Conservation (phyloP, 345 rosid species). For the Eucalyptus erythrocorys region DNA sequence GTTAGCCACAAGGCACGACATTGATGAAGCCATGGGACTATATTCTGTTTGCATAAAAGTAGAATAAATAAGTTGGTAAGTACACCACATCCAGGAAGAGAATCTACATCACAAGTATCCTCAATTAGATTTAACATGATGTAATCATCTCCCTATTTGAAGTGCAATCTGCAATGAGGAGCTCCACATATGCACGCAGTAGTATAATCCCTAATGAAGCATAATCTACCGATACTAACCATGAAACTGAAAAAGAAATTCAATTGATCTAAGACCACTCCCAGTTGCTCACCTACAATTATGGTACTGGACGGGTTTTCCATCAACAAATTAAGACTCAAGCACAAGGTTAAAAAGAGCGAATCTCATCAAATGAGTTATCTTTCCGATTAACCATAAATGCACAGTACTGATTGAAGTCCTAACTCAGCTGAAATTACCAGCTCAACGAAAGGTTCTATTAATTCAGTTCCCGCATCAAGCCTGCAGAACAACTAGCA, state of each 20-base stretch:
- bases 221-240: background rate
- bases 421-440: background rate
- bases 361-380: background rate
- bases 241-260: background rate
- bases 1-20: slow-evolving; percentile 64
- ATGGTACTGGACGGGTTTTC: background rate
- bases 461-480: background rate
- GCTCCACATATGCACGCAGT: background rate
- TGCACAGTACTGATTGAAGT: background rate
- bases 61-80: background rate
- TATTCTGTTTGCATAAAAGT: background rate
- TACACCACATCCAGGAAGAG: background rate
- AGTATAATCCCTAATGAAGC: background rate
- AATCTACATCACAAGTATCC: background rate
- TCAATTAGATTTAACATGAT: background rate
- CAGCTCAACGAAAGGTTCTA: background rate
- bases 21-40: slow-evolving; percentile 53
- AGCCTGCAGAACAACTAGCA: background rate
- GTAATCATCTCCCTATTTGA: background rate
- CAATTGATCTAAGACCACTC: background rate
- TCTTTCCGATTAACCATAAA: background rate
- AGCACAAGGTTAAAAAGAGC: background rate
- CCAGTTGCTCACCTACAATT: background rate
- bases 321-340: background rate
- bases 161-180: background rate